Evolutionary conservation across 2,329 filamentous ascomycete species (phyloP).

Genomic region (Fusarium virguliforme): DNA sequence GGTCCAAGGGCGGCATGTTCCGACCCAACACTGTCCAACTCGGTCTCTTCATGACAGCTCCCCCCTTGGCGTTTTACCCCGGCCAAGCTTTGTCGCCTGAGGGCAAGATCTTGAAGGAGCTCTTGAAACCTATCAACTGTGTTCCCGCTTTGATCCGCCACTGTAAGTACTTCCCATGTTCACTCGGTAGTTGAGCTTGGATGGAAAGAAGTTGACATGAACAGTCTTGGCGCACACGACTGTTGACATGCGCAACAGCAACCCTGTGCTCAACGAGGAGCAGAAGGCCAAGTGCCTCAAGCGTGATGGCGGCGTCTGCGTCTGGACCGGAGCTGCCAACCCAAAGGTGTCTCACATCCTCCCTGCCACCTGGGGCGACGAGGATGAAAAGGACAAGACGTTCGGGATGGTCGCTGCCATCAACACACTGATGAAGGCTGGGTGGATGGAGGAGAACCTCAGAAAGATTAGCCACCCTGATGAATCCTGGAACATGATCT

Average conservation of each 20-base stretch:
- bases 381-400: neutral
- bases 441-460: neutral
- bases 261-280: neutral
- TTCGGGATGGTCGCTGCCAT: neutral
- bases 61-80: neutral
- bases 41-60: neutral
- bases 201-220: neutral
- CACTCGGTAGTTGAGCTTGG: too few species aligned
- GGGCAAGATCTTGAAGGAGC: neutral
- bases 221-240: neutral
- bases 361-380: neutral
- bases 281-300: neutral
- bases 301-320: neutral
- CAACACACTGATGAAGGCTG: neutral
- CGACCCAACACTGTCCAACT: neutral
- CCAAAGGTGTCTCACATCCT: neutral
- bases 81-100: neutral
- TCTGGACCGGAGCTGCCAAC: neutral
- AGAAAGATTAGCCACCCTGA: neutral
- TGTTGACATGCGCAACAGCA: neutral
- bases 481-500: conserved; percentile 12
- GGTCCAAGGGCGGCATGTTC: neutral
- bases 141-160: neutral
- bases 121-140: neutral
- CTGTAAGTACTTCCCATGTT: neutral